phyloP scores from a whole-genome alignment of 192 early-diverging fungal species.

The Gamsiella multidivaricata region DNA sequence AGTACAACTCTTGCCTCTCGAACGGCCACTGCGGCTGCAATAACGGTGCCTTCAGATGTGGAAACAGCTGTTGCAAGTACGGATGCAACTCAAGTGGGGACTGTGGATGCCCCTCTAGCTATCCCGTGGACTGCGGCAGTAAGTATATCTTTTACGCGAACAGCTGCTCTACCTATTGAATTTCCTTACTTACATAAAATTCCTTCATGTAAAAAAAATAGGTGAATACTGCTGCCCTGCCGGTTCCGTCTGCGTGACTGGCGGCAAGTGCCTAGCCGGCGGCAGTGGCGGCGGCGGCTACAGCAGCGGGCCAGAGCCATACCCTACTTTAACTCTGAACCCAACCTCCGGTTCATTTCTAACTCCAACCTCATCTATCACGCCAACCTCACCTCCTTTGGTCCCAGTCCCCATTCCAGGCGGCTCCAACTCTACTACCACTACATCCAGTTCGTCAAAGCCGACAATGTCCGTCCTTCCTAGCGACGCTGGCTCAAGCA shows the following conservation, averaged over 20 bases:
- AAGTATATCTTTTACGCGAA: neutral
- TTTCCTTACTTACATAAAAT: too few relatives aligned
- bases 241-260: neutral
- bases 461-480: too few relatives aligned
- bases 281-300: constrained; percentile 1
- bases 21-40: constrained; percentile 29
- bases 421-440: neutral
- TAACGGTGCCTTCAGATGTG: constrained; percentile 5
- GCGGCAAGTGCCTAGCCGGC: neutral
- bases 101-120: neutral
- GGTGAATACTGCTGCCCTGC: neutral
- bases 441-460: too few relatives aligned
- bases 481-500: neutral
- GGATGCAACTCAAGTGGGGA: constrained; percentile 20
- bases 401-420: neutral
- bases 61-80: constrained; percentile 17
- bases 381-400: neutral
- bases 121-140: constrained; percentile 21
- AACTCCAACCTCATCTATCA: neutral
- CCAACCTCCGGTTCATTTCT: neutral
- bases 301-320: neutral
- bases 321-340: neutral
- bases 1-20: constrained; percentile 17
- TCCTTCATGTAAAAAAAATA: too few relatives aligned
- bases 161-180: neutral